Conservation (phyloP, 169 alveolate genomes). For the Plasmodium ovale region DNA sequence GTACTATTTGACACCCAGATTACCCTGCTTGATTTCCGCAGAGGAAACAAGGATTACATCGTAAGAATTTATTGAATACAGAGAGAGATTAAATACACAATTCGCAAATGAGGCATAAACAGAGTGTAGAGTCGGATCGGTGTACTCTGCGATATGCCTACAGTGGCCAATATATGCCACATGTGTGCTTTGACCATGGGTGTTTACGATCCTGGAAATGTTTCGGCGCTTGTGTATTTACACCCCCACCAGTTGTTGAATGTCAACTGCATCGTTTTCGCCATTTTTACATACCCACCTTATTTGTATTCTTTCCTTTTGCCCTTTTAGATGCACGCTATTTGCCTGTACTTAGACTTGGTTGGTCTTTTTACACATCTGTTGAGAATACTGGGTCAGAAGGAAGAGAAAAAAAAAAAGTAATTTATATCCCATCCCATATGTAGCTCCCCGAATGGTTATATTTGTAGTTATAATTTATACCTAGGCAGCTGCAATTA, state of each 20-base stretch:
- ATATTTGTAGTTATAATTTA: too few relatives aligned
- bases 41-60: constrained; percentile 74
- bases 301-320: not conserved
- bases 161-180: too few relatives aligned
- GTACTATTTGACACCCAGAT: constrained; percentile 73
- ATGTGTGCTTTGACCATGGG: too few relatives aligned
- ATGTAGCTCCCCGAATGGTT: not conserved
- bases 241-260: too few relatives aligned
- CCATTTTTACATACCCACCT: not conserved
- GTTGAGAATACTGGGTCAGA: constrained; percentile 57
- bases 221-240: too few relatives aligned
- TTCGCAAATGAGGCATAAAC: not conserved
- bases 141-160: too few relatives aligned
- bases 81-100: constrained; percentile 2
- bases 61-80: constrained; percentile 25
- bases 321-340: constrained; percentile 51
- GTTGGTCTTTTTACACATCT: constrained; percentile 70
- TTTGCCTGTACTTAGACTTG: constrained; percentile 56
- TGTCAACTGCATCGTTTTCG: too few relatives aligned
- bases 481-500: too few relatives aligned
- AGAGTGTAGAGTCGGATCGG: not conserved
- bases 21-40: constrained; percentile 64
- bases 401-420: constrained; percentile 66
- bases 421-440: not conserved
- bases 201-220: too few relatives aligned